Conservation (phyloP, 208 protist species). For the Acanthamoeba healyi region DNA sequence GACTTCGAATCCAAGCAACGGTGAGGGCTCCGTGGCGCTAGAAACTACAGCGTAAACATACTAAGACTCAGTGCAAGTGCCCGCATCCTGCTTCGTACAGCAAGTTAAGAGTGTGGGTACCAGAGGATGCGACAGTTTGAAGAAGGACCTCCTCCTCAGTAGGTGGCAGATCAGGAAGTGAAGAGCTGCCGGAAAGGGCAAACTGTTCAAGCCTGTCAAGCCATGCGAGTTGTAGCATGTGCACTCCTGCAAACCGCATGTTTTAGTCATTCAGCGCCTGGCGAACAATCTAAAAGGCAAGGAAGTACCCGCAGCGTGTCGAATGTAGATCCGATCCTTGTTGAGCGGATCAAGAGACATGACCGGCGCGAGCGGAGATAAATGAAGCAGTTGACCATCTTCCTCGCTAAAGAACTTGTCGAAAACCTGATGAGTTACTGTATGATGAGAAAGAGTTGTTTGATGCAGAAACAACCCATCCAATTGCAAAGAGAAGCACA, state of each 20-base stretch:
- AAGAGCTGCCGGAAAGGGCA: neutral
- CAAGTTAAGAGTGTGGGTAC: too few relatives aligned
- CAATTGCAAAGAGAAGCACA: too few relatives aligned
- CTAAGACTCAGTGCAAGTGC: too few relatives aligned
- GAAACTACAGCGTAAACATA: too few relatives aligned
- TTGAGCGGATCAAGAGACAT: constrained; percentile 25
- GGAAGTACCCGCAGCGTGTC: constrained; percentile 14
- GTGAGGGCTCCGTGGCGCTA: neutral
- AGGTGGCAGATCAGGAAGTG: constrained; percentile 22
- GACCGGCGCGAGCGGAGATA: neutral
- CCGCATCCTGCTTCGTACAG: too few relatives aligned
- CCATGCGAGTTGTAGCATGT: neutral
- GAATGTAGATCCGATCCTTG: constrained; percentile 29
- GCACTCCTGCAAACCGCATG: constrained; percentile 19
- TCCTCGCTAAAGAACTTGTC: neutral
- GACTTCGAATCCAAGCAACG: constrained; percentile 19
- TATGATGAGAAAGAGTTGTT: neutral
- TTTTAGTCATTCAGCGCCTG: too few relatives aligned
- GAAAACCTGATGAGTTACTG: neutral
- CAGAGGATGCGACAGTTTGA: neutral
- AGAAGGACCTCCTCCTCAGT: constrained; percentile 11
- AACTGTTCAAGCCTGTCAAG: constrained; percentile 17
- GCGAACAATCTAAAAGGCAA: neutral
- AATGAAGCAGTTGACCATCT: neutral
- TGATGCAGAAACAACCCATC: neutral